Evolutionary conservation across 768 basidiomycete genomes (phyloP).

Genomic region (Suillus occidentalis): DNA sequence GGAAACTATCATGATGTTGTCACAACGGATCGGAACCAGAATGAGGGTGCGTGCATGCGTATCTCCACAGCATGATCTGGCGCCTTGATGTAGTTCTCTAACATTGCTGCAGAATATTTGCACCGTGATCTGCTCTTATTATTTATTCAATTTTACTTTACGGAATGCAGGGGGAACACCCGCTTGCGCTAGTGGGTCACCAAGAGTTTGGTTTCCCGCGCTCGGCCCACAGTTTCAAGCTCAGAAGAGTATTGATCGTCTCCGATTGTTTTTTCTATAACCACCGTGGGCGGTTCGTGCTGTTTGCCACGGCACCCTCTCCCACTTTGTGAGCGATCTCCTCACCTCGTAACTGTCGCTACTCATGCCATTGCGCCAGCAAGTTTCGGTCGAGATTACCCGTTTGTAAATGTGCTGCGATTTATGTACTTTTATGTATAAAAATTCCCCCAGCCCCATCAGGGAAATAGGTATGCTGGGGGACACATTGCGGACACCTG

Average conservation of each 20-base stretch:
- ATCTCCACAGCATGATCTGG: background rate
- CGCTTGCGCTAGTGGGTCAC: background rate
- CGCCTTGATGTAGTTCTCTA: background rate
- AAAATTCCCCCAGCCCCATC: background rate
- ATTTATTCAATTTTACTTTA: slow-evolving; percentile 1
- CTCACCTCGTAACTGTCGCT: background rate
- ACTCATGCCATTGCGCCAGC: background rate
- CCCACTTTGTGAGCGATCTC: background rate
- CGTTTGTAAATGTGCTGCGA: background rate
- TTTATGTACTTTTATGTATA: background rate
- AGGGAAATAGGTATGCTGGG: background rate
- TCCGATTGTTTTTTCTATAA: slow-evolving; percentile 3
- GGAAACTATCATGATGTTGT: background rate
- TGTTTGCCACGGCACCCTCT: background rate
- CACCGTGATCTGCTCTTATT: background rate
- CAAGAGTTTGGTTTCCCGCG: background rate
- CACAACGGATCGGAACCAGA: background rate
- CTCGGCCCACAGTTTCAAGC: slow-evolving; percentile 1
- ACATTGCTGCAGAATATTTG: background rate
- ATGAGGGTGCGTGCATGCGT: background rate
- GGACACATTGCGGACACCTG: background rate
- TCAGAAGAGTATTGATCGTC: slow-evolving; percentile 2
- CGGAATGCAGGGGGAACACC: background rate
- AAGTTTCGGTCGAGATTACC: background rate
- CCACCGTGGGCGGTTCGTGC: background rate